Percentiles rank a stretch among this genome's conserved stretches.
phyloP scores from a whole-genome alignment of 2,329 filamentous ascomycete genomes.

The Myotisia sp. region DNA sequence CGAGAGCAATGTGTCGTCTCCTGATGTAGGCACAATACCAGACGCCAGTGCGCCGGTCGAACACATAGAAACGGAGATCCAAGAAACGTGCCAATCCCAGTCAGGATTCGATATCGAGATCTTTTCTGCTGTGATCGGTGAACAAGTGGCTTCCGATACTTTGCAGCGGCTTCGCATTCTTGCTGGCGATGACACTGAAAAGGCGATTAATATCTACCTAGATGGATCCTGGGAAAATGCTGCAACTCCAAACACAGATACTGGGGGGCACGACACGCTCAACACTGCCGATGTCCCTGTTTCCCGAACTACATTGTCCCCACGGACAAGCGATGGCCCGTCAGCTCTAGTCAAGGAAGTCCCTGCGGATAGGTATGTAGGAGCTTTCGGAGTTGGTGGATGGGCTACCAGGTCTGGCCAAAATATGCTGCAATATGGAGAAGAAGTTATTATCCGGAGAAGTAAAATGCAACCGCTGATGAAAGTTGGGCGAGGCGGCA shows the following conservation, averaged over 20 bases:
- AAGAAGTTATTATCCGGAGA: slow-evolving; percentile 73
- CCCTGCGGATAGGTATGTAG: slow-evolving; percentile 59
- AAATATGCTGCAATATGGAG: slow-evolving; percentile 63
- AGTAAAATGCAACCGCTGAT: slow-evolving; percentile 54
- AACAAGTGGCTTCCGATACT: slow-evolving; percentile 31
- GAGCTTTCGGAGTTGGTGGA: slow-evolving; percentile 77
- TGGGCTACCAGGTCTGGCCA: slow-evolving; percentile 81
- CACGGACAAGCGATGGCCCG: background rate
- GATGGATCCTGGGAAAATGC: slow-evolving; percentile 47
- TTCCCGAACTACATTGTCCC: background rate
- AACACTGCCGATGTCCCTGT: slow-evolving; percentile 1
- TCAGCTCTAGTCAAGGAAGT: slow-evolving; percentile 12
- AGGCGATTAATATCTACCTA: slow-evolving; percentile 50
- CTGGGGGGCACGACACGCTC: background rate
- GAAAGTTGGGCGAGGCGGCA: slow-evolving; percentile 34
- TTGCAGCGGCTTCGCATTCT: slow-evolving; percentile 36
- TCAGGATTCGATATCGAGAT: slow-evolving; percentile 39
- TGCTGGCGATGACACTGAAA: slow-evolving; percentile 41
- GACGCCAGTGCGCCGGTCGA: background rate
- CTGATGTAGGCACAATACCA: background rate
- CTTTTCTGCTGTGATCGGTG: slow-evolving; percentile 46
- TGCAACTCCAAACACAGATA: background rate
- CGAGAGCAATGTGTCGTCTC: slow-evolving; percentile 6
- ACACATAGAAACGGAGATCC: background rate
- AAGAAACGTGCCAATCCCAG: background rate